phyloP scores from a whole-genome alignment of 1,284 basidiomycete genomes.

The Trichosporon inkin region DNA sequence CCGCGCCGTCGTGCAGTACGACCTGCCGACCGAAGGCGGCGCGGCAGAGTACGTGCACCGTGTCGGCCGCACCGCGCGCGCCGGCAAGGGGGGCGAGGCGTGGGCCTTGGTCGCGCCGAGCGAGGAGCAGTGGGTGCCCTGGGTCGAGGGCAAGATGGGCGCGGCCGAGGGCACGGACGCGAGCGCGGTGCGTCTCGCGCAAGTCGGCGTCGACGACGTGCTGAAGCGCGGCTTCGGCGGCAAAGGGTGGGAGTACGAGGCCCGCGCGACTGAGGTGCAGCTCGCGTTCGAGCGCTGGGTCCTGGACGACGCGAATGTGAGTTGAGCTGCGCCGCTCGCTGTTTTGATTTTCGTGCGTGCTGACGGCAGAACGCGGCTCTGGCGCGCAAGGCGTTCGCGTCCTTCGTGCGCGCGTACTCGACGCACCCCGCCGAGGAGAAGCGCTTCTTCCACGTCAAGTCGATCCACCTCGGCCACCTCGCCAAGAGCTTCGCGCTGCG shows the following conservation, averaged over 20 bases:
- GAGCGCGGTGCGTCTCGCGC: conserved; percentile 56
- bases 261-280: conserved; percentile 92
- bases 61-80: conserved; percentile 93
- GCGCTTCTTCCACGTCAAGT: conserved; percentile 88
- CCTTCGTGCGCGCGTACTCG: conserved; percentile 93
- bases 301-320: conserved; percentile 64
- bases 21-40: conserved; percentile 95
- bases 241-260: conserved; percentile 71
- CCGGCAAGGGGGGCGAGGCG: conserved; percentile 78
- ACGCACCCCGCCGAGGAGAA: conserved; percentile 96
- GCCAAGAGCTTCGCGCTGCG: conserved; percentile 95
- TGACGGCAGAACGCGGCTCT: conserved; percentile 63
- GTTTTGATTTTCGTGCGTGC: not conserved
- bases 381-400: conserved; percentile 82
- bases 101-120: conserved; percentile 85
- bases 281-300: conserved; percentile 95
- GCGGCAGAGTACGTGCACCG: conserved; percentile 96
- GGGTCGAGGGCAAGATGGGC: conserved; percentile 75
- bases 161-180: conserved; percentile 39
- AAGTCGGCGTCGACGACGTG: conserved; percentile 65
- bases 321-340: conserved; percentile 27
- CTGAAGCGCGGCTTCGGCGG: conserved; percentile 81
- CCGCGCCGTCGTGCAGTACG: conserved; percentile 89
- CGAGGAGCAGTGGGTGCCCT: conserved; percentile 81
- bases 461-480: conserved; percentile 90